These are phyloP conservation scores for Penicillium macrosclerotiorum DNA, from an alignment of 495 filamentous ascomycete species.

Conservation along the genomic window DNA sequence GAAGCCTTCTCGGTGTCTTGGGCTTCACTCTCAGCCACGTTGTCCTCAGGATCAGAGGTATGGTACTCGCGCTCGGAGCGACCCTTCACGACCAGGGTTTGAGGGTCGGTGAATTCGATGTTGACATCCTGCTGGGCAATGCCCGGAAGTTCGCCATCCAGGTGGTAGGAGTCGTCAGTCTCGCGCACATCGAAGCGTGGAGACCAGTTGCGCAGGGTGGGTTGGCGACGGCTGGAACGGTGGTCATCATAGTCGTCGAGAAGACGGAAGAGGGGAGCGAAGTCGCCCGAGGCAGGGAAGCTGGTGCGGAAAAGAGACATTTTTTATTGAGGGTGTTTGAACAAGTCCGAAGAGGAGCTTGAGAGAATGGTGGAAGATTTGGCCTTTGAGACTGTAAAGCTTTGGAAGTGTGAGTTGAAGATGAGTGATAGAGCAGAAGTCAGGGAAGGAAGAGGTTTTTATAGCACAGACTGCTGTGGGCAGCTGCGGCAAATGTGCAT, in stretches of 20 bases:
- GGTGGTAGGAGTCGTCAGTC: conserved; percentile 65
- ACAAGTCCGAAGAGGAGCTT: conserved; percentile 1
- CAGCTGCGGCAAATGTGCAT: not conserved
- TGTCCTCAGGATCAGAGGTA: conserved; percentile 51
- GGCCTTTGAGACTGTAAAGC: not conserved
- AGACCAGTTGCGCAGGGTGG: conserved; percentile 51
- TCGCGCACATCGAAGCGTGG: conserved; percentile 86
- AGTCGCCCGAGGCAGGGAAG: conserved; percentile 35
- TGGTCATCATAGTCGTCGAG: conserved; percentile 46
- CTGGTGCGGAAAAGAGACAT: conserved; percentile 42
- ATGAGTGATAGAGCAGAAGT: not conserved
- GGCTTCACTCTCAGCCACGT: conserved; percentile 33
- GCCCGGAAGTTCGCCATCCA: conserved; percentile 89
- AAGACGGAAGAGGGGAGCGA: conserved; percentile 45
- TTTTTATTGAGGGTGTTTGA: too few relatives aligned
- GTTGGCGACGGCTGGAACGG: conserved; percentile 26
- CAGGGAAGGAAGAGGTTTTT: conserved; percentile 2
- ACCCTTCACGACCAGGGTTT: conserved; percentile 76
- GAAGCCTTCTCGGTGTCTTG: conserved; percentile 21
- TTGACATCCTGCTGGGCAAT: conserved; percentile 73
- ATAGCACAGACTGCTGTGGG: conserved; percentile 5
- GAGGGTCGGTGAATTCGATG: conserved; percentile 81
- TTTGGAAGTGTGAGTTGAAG: not conserved
- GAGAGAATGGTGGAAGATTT: conserved; percentile 3
- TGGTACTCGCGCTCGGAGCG: conserved; percentile 48